Conservation (phyloP, 1,284 basidiomycete species). For the Leccinum subrobustum region DNA sequence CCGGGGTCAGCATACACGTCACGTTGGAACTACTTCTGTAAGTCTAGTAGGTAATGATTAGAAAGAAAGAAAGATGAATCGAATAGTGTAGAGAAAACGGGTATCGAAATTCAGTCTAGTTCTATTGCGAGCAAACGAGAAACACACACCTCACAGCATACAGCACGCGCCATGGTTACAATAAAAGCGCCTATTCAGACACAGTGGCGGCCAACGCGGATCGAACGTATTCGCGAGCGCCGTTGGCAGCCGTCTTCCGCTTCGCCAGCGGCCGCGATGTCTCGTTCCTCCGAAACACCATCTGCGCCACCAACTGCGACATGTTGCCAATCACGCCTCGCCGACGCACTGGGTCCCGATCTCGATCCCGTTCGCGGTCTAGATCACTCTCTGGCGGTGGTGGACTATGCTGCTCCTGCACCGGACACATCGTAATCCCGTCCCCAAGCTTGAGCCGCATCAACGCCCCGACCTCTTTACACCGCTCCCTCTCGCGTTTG, state of each 20-base stretch:
- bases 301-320: constrained; percentile 54
- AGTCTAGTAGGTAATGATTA: constrained; percentile 16
- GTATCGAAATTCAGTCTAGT: constrained; percentile 24
- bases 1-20: constrained; percentile 24
- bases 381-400: constrained; percentile 16
- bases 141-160: constrained; percentile 32
- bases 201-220: constrained; percentile 27
- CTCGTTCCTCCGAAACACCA: constrained; percentile 50
- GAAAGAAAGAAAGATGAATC: not conserved
- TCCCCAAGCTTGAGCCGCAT: constrained; percentile 47
- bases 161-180: constrained; percentile 10
- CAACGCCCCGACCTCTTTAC: constrained; percentile 50
- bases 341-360: constrained; percentile 21
- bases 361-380: constrained; percentile 8
- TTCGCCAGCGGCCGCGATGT: constrained; percentile 38
- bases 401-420: constrained; percentile 18
- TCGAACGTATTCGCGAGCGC: constrained; percentile 19
- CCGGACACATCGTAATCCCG: constrained; percentile 18
- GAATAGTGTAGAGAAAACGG: constrained; percentile 14
- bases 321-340: constrained; percentile 37
- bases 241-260: constrained; percentile 24
- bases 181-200: constrained; percentile 17
- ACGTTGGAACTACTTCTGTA: constrained; percentile 10
- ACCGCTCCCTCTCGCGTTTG: constrained; percentile 50
- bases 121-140: constrained; percentile 7